Conservation (phyloP, 2,329 filamentous ascomycete species). For the Zarea fungicola region DNA sequence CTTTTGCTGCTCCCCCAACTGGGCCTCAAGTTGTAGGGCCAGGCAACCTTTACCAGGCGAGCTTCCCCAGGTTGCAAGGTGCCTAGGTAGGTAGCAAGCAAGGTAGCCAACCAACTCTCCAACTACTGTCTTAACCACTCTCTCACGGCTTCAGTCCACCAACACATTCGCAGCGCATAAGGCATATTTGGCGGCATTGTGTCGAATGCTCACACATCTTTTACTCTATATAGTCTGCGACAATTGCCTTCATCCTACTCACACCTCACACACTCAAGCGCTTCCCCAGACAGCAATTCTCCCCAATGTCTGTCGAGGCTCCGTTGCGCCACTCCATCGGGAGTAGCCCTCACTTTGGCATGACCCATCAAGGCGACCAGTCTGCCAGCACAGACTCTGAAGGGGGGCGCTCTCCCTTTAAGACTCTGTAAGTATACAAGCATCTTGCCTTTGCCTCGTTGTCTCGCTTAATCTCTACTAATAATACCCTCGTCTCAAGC, state of each 20-base stretch:
- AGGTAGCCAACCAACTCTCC: not conserved
- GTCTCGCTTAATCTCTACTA: not conserved
- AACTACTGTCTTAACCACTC: not conserved
- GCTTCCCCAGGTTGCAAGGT: no score
- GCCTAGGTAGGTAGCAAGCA: no score
- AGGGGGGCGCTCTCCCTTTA: slow-evolving; percentile 38
- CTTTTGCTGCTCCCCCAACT: slow-evolving; percentile 4
- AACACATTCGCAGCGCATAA: not conserved
- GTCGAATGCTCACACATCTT: not conserved
- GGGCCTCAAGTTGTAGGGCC: slow-evolving; percentile 1
- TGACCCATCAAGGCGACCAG: slow-evolving; percentile 3
- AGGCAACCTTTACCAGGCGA: slow-evolving; percentile 7
- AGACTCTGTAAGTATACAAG: slow-evolving; percentile 43
- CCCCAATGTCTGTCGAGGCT: slow-evolving; percentile 5
- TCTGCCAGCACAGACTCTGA: slow-evolving; percentile 4
- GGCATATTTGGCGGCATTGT: not conserved
- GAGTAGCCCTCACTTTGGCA: not conserved
- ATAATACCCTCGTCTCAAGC: slow-evolving; percentile 18
- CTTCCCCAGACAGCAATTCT: not conserved
- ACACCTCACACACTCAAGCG: not conserved
- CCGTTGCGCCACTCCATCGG: not conserved
- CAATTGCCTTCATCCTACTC: not conserved
- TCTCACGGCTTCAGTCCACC: not conserved
- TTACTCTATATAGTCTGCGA: not conserved
- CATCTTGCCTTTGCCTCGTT: not conserved